Evolutionary conservation across 2,329 filamentous ascomycete species (phyloP), one percentile per base, ranked within the genome.

Genomic region (Fusarium nematophilum): DNA sequence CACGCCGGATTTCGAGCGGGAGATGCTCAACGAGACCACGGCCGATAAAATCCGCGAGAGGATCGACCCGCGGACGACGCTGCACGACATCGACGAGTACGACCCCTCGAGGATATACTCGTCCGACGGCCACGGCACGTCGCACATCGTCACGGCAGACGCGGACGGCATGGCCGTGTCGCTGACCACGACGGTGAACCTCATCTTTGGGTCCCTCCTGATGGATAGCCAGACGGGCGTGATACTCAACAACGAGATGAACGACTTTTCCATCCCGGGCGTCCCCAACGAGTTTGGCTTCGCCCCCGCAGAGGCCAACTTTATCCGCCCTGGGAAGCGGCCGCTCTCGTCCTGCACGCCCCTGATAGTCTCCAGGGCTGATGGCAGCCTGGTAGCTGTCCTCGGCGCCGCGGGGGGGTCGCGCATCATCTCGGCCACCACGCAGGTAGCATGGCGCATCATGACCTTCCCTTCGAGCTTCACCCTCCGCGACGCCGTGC

Each of bases 231-330:
- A 89, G 65, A 93, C 92, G 0, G 93, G 93, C 14, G 83, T 97
- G 53, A 91, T 96, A 50, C 86, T 96, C 21, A 89, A 88, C 74
- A 81, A 87, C 73, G 83, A 89, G 74, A 86, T 86, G 82, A 84
- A 88, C 79, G 92, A 96, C 78, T 97, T 97, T 79, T 92, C 89
- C 42, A 93, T 96, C 67, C 93, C 94, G 0, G 86, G 86, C 47
- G 78, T 83, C 2, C 83, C 81, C 53, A 97, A 97, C 72, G 86
- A 88, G 21, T 98, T 97, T 72, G 93, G 92, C 46, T 97, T 92
- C 77, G 84, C 89, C 37, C 93, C 94, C 2, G 89, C 86, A 1
- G 85, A 87, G 4, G 84, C 88, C 37, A 97, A 98, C 81, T 97
- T 87, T 72, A 87, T 97, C 72, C 84, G 87, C 5, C 87, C 92